phyloP scores from a whole-genome alignment of 257 asterid genomes.

The Ligustrum vulgare region DNA sequence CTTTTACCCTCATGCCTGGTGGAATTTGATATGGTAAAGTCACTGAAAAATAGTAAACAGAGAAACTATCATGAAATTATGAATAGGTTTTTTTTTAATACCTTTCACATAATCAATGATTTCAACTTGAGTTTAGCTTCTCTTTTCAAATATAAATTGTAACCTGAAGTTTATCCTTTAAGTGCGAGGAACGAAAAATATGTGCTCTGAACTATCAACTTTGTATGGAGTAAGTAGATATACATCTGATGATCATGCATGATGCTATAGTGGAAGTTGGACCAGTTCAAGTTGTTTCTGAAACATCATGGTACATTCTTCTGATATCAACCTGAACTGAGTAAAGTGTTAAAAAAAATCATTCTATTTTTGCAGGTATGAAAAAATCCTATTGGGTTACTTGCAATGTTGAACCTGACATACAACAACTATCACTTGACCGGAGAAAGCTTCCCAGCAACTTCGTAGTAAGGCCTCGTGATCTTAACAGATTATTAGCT shows the following conservation, averaged over 20 bases:
- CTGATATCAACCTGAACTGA: not conserved
- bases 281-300: not conserved
- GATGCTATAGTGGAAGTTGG: not conserved
- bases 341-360: not conserved
- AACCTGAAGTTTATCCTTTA: not conserved
- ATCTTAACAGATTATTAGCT: conserved; percentile 73
- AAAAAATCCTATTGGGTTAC: conserved; percentile 84
- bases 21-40: not conserved
- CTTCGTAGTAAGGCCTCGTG: conserved; percentile 85
- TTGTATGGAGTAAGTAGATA: not conserved
- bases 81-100: not conserved
- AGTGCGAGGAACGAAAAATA: not conserved
- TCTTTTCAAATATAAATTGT: not conserved
- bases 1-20: not conserved
- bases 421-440: conserved; percentile 87
- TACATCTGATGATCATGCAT: not conserved
- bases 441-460: conserved; percentile 84
- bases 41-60: not conserved
- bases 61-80: not conserved
- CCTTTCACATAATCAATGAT: not conserved
- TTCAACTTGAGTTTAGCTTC: not conserved
- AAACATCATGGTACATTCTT: not conserved
- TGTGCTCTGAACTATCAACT: not conserved
- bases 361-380: conserved; percentile 60
- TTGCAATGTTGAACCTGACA: conserved; percentile 87